These are phyloP conservation scores for Herpotrichia juniperi DNA, from an alignment of 2,329 filamentous ascomycete species.

Conservation along the genomic window DNA sequence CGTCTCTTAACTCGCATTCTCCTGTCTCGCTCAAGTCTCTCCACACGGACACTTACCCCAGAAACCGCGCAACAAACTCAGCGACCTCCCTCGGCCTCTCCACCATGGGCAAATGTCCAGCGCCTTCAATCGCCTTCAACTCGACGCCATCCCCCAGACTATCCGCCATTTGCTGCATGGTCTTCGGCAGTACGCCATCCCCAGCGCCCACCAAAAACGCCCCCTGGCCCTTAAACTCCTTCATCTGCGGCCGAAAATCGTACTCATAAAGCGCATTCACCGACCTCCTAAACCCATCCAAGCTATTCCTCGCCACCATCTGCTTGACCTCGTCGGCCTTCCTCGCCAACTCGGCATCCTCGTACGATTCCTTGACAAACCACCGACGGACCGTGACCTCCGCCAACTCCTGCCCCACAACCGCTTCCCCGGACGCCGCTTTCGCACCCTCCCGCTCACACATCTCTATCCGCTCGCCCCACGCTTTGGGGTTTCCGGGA, in stretches of 20 bases:
- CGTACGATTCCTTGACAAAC: conserved; percentile 70
- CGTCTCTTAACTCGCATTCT: background rate
- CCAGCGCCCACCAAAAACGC: conserved; percentile 74
- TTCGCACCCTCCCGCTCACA: conserved; percentile 62
- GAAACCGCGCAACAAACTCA: conserved; percentile 64
- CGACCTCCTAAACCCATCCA: conserved; percentile 71
- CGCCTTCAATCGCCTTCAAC: conserved; percentile 69
- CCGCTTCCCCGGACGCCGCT: conserved; percentile 51
- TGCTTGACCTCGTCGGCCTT: conserved; percentile 65
- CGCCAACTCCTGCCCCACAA: conserved; percentile 70
- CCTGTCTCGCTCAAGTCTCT: too few relatives aligned
- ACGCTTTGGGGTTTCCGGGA: conserved; percentile 75
- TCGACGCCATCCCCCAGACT: conserved; percentile 53
- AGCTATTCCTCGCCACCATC: conserved; percentile 72
- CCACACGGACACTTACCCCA: conserved; percentile 7
- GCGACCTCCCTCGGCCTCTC: conserved; percentile 75
- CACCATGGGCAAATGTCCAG: conserved; percentile 85
- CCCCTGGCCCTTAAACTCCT: conserved; percentile 61
- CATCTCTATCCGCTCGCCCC: conserved; percentile 76
- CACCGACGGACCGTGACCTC: conserved; percentile 75
- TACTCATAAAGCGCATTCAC: conserved; percentile 76
- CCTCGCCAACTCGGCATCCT: conserved; percentile 53
- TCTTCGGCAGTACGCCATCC: conserved; percentile 77
- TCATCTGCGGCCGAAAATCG: conserved; percentile 66
- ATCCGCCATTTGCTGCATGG: conserved; percentile 76